Evolutionary conservation across 495 filamentous ascomycete genomes (phyloP).

Genomic region (Talaromyces ruber): DNA sequence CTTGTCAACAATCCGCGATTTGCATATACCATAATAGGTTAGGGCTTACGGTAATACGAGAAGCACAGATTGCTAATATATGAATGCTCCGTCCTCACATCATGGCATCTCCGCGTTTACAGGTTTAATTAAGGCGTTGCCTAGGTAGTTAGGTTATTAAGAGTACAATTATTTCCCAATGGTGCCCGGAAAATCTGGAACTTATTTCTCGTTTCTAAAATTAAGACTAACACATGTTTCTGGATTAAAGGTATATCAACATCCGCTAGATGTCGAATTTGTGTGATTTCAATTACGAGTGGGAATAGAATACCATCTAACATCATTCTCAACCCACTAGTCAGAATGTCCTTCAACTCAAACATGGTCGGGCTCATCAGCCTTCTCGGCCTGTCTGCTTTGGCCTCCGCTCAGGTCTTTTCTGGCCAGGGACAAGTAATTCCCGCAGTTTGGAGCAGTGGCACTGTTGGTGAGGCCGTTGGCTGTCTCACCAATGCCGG

Average conservation of each 20-base stretch:
- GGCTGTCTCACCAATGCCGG: neutral
- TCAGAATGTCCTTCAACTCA: neutral
- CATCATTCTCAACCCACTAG: neutral
- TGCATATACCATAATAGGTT: neutral
- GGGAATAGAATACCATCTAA: neutral
- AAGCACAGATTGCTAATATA: neutral
- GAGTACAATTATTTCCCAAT: neutral
- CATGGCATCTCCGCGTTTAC: neutral
- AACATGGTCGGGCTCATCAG: neutral
- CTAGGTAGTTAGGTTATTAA: neutral
- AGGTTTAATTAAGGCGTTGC: neutral
- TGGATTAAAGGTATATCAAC: neutral
- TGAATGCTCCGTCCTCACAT: neutral
- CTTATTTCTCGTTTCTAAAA: neutral
- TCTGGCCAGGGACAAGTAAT: neutral
- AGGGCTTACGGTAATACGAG: neutral
- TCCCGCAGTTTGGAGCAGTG: neutral
- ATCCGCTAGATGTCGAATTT: neutral
- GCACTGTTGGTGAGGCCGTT: neutral
- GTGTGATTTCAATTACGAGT: neutral
- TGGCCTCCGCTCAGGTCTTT: neutral
- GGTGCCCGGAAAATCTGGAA: too few relatives aligned
- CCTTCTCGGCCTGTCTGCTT: neutral
- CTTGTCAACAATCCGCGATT: neutral
- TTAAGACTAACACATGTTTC: neutral